Conservation (phyloP, 768 basidiomycete genomes). For the Rhizopogon roseolus region DNA sequence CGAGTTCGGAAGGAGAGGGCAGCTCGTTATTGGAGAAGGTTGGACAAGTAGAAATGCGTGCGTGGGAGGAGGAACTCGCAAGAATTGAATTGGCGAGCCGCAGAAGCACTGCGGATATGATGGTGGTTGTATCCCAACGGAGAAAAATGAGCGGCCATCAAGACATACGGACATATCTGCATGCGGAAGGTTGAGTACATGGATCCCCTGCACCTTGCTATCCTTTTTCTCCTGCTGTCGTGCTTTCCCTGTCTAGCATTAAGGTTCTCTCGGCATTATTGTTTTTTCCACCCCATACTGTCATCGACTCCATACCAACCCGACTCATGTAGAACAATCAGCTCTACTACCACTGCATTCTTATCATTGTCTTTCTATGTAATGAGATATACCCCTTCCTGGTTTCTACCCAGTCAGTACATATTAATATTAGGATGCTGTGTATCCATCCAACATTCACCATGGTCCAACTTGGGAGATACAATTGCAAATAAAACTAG, state of each 20-base stretch:
- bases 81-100: conserved; percentile 64
- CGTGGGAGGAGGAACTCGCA: conserved; percentile 78
- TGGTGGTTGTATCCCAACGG: conserved; percentile 25
- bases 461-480: not conserved
- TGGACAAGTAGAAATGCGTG: conserved; percentile 40
- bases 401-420: not conserved
- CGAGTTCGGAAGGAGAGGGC: conserved; percentile 49
- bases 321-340: not conserved
- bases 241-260: conserved; percentile 1
- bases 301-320: conserved; percentile 1
- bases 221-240: not conserved
- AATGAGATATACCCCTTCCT: not conserved
- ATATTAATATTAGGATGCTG: not conserved
- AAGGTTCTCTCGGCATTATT: not conserved
- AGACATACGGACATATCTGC: conserved; percentile 16
- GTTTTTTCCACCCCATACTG: not conserved
- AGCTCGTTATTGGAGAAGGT: conserved; percentile 22
- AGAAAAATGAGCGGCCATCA: conserved; percentile 22
- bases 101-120: conserved; percentile 33
- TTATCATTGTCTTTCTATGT: not conserved
- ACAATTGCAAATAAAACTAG: not conserved
- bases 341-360: conserved; percentile 1
- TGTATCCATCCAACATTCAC: no score
- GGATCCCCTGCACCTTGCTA: conserved; percentile 1
- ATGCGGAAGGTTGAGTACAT: conserved; percentile 16